Evolutionary conservation across 495 filamentous ascomycete species (phyloP).

Genomic region (Aspergillus sparsus): DNA sequence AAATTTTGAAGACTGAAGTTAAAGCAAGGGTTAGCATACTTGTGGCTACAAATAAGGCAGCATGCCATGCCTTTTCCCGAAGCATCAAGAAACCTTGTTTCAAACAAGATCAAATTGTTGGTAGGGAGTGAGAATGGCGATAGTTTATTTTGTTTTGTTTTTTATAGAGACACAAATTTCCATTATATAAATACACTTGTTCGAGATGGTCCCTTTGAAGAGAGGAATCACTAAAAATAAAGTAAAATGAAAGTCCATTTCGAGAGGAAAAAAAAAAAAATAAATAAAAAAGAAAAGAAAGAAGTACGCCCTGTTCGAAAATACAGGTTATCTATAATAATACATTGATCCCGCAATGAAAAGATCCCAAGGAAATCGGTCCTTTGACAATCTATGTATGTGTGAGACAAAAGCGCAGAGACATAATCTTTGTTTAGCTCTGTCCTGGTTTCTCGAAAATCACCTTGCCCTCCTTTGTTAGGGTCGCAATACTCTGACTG

Average conservation of each 20-base stretch:
- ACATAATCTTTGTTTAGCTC: conserved; percentile 21
- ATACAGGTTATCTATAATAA: conserved; percentile 28
- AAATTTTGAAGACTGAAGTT: background rate
- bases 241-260: background rate
- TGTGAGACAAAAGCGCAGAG: conserved; percentile 7
- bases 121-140: background rate
- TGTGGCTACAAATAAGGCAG: background rate
- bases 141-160: background rate
- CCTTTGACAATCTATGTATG: conserved; percentile 8
- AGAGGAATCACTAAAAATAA: too few relatives aligned
- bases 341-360: conserved; percentile 29
- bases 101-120: too few relatives aligned
- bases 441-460: conserved; percentile 59
- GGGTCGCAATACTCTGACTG: conserved; percentile 54
- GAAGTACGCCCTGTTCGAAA: conserved; percentile 13
- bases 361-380: conserved; percentile 12
- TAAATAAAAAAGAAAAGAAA: background rate
- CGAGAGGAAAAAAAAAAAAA: conserved; percentile 3
- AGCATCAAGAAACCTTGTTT: too few relatives aligned
- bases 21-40: conserved; percentile 12
- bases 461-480: conserved; percentile 68
- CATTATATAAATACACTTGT: too few relatives aligned
- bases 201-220: too few relatives aligned
- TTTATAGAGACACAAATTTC: too few relatives aligned
- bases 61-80: too few relatives aligned